Percentiles rank a stretch among this genome's conserved stretches.
phyloP scores from a whole-genome alignment of 345 rosid species.

The Nasturtium officinale region DNA sequence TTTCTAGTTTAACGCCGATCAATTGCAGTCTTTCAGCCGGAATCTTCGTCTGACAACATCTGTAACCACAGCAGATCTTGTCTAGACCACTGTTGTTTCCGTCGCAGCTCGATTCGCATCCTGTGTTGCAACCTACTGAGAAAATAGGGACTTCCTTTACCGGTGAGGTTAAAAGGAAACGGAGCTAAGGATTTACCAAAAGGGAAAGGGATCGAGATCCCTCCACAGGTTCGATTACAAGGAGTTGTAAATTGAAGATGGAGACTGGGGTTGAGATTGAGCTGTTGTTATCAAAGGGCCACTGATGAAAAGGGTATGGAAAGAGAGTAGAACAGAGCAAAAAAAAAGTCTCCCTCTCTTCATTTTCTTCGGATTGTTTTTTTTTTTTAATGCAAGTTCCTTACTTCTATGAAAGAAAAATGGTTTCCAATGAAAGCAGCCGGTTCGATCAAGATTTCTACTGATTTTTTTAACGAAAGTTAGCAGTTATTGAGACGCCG shows the following conservation, averaged over 20 bases:
- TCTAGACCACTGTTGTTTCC: constrained; percentile 6
- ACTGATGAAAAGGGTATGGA: constrained; percentile 4
- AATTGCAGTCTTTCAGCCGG: constrained; percentile 13
- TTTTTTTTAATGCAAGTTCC: too few relatives aligned
- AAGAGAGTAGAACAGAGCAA: neutral
- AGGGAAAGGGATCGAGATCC: constrained; percentile 49
- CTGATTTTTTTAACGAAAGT: too few relatives aligned
- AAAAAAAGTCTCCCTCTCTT: neutral
- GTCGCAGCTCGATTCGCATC: constrained; percentile 49
- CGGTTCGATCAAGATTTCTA: too few relatives aligned
- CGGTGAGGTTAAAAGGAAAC: constrained; percentile 37
- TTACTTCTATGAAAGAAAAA: too few relatives aligned
- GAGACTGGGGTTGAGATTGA: constrained; percentile 8
- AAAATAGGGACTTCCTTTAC: constrained; percentile 40
- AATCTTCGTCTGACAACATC: constrained; percentile 49
- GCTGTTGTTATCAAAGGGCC: constrained; percentile 10
- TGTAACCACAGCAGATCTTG: constrained; percentile 43
- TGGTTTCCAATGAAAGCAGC: too few relatives aligned
- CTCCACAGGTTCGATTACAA: constrained; percentile 42
- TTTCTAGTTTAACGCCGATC: neutral
- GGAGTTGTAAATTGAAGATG: constrained; percentile 1
- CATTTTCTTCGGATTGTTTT: neutral
- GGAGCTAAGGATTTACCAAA: constrained; percentile 38
- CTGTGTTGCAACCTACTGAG: constrained; percentile 48
- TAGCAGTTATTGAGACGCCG: too few relatives aligned